Percentiles rank a stretch among this genome's conserved stretches.
Evolutionary conservation across 2,329 filamentous ascomycete species (phyloP).

Genomic region (Fusarium coffeatum): DNA sequence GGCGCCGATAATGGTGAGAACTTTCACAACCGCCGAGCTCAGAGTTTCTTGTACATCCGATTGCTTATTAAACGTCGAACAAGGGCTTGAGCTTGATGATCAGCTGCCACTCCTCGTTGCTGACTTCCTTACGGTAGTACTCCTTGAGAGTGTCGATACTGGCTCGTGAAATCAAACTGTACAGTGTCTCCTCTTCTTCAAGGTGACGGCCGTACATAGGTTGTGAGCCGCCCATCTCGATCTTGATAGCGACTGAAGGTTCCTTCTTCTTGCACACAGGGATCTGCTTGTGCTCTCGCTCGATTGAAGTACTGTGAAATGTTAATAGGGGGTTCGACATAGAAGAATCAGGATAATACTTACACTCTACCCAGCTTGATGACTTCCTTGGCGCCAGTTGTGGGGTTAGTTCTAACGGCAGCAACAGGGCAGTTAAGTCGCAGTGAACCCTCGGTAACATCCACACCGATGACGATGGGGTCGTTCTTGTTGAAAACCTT

Average conservation of each 20-base stretch:
- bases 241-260: conserved; percentile 97
- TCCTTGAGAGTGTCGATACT: conserved; percentile 97
- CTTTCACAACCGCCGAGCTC: neutral
- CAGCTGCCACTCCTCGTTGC: conserved; percentile 92
- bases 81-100: conserved; percentile 95
- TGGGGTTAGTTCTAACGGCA: conserved; percentile 82
- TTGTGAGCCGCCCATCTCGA: conserved; percentile 92
- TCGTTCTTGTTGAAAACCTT: conserved; percentile 98
- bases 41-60: neutral
- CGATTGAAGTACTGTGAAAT: conserved; percentile 82
- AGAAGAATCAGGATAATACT: conserved; percentile 55
- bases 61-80: conserved; percentile 81
- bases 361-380: conserved; percentile 92
- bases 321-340: conserved; percentile 49
- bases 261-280: conserved; percentile 93
- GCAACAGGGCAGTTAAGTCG: conserved; percentile 90
- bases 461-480: conserved; percentile 94
- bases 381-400: conserved; percentile 85
- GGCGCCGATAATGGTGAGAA: conserved; percentile 10
- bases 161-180: conserved; percentile 85
- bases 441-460: conserved; percentile 91
- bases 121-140: conserved; percentile 88
- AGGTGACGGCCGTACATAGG: conserved; percentile 94
- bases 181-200: conserved; percentile 89
- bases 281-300: conserved; percentile 97